Conservation (phyloP, 2,329 filamentous ascomycete species). For the Whalleya microplaca region DNA sequence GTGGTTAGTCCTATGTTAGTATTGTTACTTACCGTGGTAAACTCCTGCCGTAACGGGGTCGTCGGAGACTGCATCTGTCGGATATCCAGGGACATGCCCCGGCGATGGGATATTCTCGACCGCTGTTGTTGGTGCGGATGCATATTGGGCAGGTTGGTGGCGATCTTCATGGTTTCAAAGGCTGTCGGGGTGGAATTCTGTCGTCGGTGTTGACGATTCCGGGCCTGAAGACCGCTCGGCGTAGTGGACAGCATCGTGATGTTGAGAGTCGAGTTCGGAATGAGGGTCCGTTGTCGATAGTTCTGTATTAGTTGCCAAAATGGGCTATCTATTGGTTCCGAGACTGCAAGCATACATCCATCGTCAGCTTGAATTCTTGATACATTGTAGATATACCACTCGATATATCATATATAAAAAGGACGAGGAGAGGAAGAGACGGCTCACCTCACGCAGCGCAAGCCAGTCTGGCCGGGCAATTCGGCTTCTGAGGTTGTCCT, state of each 20-base stretch:
- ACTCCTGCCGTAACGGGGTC: constrained; percentile 48
- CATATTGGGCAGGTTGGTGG: constrained; percentile 64
- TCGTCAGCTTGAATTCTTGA: constrained; percentile 19
- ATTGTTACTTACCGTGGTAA: constrained; percentile 55
- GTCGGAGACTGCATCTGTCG: constrained; percentile 52
- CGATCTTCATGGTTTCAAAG: constrained; percentile 75
- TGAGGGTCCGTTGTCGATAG: constrained; percentile 54
- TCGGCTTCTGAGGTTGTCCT: constrained; percentile 32
- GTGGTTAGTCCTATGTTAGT: constrained; percentile 62
- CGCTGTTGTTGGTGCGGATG: constrained; percentile 40
- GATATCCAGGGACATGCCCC: constrained; percentile 84
- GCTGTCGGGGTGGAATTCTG: constrained; percentile 83
- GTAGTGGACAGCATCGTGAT: constrained; percentile 79
- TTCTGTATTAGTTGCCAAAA: constrained; percentile 34
- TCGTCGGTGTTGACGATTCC: constrained; percentile 78
- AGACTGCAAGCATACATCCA: constrained; percentile 44
- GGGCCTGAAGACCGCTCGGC: constrained; percentile 71
- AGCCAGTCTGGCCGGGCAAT: constrained; percentile 43
- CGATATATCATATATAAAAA: neutral
- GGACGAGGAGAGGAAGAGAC: neutral
- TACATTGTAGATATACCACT: no score
- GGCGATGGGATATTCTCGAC: constrained; percentile 64
- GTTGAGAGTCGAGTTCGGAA: constrained; percentile 74
- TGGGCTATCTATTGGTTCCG: constrained; percentile 46
- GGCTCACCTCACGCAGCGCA: constrained; percentile 42